A percentile compares a stretch with the other conserved stretches of the same genome.
Evolutionary conservation across 441 rosid genomes (phyloP).

Genomic region (Euphorbia celastroides): DNA sequence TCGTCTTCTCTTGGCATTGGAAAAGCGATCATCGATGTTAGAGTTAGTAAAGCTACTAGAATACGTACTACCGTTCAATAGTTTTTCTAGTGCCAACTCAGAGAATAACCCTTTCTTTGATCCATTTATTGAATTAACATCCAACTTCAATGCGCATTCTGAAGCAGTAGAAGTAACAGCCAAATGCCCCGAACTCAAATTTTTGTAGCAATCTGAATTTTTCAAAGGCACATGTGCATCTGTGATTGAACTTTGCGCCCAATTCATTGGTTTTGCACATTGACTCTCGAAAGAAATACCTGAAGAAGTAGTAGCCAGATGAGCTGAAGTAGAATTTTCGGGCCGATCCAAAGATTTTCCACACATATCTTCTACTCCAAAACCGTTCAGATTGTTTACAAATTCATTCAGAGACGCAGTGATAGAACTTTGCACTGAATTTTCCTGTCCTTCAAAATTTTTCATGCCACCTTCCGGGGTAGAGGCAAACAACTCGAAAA

Average conservation of each 20-base stretch:
- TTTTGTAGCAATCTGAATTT: slow-evolving; percentile 26
- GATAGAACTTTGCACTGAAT: too few species aligned
- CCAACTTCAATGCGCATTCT: slow-evolving; percentile 33
- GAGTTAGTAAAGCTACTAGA: slow-evolving; percentile 24
- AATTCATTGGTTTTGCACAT: slow-evolving; percentile 24
- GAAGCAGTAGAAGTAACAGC: slow-evolving; percentile 20
- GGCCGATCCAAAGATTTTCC: too few species aligned
- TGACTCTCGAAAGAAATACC: too few species aligned
- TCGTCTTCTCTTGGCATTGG: slow-evolving; percentile 47
- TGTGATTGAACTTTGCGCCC: slow-evolving; percentile 28
- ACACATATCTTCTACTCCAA: too few species aligned
- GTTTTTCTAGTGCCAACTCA: slow-evolving; percentile 57
- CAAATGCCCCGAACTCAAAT: slow-evolving; percentile 10
- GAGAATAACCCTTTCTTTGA: slow-evolving; percentile 65
- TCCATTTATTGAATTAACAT: slow-evolving; percentile 24
- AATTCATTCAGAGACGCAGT: too few species aligned
- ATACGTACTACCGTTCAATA: slow-evolving; percentile 41
- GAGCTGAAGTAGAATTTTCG: too few species aligned
- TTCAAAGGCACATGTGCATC: slow-evolving; percentile 22
- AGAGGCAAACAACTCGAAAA: slow-evolving; percentile 44
- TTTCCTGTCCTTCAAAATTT: not conserved
- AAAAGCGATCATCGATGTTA: slow-evolving; percentile 30
- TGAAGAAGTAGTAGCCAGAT: too few species aligned
- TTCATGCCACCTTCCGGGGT: slow-evolving; percentile 32
- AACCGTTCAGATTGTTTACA: too few species aligned